phyloP scores from a whole-genome alignment of 106 monocot genomes.

The Acanthochlamys bracteata region DNA sequence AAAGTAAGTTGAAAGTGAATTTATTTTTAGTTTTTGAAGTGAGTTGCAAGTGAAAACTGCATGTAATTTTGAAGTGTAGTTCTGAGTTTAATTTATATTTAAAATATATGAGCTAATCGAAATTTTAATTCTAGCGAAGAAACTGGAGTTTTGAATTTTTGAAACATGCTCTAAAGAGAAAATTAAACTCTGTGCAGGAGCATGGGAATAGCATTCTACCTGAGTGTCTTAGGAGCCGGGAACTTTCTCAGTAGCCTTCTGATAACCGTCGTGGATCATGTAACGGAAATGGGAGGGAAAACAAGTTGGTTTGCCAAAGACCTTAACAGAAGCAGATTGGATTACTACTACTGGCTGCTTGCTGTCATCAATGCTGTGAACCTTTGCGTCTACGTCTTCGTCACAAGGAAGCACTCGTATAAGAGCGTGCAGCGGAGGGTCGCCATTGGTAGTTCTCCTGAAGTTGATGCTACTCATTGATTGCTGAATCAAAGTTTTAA shows the following conservation, averaged over 20 bases:
- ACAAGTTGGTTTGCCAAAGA: constrained; percentile 53
- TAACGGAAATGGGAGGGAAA: constrained; percentile 15
- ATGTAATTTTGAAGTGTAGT: too few relatives aligned
- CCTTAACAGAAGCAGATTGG: constrained; percentile 43
- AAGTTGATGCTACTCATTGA: neutral
- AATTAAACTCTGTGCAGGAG: constrained; percentile 17
- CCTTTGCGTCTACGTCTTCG: constrained; percentile 20
- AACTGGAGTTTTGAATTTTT: too few relatives aligned
- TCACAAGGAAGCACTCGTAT: constrained; percentile 50
- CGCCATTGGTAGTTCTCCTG: constrained; percentile 4
- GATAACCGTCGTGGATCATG: constrained; percentile 36
- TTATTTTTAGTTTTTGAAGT: too few relatives aligned
- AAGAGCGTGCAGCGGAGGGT: constrained; percentile 30
- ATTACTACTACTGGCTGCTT: constrained; percentile 42
- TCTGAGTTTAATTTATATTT: too few relatives aligned
- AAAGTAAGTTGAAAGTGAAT: too few relatives aligned
- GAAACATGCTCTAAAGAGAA: too few relatives aligned
- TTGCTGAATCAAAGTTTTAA: neutral
- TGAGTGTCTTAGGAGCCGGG: constrained; percentile 51
- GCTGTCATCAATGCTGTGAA: constrained; percentile 24
- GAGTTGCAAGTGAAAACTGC: too few relatives aligned
- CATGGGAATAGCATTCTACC: constrained; percentile 61
- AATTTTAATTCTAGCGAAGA: too few relatives aligned
- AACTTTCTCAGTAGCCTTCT: constrained; percentile 56
- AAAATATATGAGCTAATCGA: too few relatives aligned